Percentiles rank a stretch among this genome's conserved stretches.
Evolutionary conservation across 768 basidiomycete genomes (phyloP).

Genomic region (Sporobolomyces phaffii): DNA sequence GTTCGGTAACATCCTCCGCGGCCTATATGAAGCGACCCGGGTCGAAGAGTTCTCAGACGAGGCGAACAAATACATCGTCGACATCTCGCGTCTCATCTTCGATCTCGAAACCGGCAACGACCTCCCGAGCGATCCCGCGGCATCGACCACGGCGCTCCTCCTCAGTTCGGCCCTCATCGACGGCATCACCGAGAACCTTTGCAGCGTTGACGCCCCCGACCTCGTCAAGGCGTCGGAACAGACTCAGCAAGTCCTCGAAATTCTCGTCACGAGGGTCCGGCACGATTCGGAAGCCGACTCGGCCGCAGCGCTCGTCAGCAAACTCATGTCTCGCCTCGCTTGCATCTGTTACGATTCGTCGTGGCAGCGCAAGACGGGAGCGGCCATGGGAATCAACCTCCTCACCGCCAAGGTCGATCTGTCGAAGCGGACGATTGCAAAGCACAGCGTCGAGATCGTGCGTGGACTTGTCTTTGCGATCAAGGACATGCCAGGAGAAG

Average conservation of each 20-base stretch:
- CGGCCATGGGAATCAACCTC: conserved; percentile 75
- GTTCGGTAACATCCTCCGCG: conserved; percentile 65
- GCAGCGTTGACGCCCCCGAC: conserved; percentile 45
- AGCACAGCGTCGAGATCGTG: conserved; percentile 81
- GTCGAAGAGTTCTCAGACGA: conserved; percentile 62
- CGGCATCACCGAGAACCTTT: conserved; percentile 67
- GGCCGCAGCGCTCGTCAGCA: conserved; percentile 58
- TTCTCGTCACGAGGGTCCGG: conserved; percentile 46
- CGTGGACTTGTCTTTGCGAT: conserved; percentile 83
- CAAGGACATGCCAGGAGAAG: conserved; percentile 86
- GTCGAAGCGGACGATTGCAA: conserved; percentile 69
- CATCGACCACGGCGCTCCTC: conserved; percentile 37
- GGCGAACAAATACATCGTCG: conserved; percentile 64
- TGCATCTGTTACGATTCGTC: conserved; percentile 84
- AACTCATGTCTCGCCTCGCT: conserved; percentile 73
- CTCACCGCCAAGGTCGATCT: conserved; percentile 67
- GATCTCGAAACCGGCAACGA: conserved; percentile 59
- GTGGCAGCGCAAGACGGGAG: conserved; percentile 84
- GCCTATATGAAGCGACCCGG: conserved; percentile 69
- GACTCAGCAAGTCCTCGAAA: conserved; percentile 53
- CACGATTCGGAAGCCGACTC: conserved; percentile 54
- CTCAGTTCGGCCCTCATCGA: conserved; percentile 56
- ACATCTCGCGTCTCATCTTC: conserved; percentile 66
- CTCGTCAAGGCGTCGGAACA: conserved; percentile 34
- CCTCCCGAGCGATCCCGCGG: conserved; percentile 40